Evolutionary conservation across 225 moss, liverwort and hornwort species (phyloP).

Genomic region (Neckera pumila): DNA sequence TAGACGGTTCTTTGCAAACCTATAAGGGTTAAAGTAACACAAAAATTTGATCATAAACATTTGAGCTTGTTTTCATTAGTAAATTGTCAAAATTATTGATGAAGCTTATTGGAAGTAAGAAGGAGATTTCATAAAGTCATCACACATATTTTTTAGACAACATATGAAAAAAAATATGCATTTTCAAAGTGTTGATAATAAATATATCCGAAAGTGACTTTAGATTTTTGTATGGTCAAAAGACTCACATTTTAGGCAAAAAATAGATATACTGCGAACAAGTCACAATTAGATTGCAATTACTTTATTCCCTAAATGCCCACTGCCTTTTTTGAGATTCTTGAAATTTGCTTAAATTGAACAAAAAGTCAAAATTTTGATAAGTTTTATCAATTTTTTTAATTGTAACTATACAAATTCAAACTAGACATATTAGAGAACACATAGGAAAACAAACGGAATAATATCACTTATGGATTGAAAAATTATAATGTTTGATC

Average conservation of each 20-base stretch:
- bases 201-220: accelerated
- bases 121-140: not conserved
- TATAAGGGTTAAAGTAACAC: not conserved
- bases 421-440: no score
- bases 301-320: no score
- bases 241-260: not conserved
- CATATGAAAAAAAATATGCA: not conserved
- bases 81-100: not conserved
- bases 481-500: no score
- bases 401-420: no score
- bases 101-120: not conserved
- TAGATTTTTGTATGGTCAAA: no score
- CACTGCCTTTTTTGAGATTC: no score
- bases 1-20: accelerated
- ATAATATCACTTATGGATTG: no score
- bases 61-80: not conserved
- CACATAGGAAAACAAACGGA: no score
- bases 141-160: accelerated
- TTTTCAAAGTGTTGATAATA: not conserved
- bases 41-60: no score
- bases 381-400: no score
- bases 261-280: not conserved
- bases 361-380: no score
- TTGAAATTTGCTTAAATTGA: no score
- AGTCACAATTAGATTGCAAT: not conserved